phyloP scores from a whole-genome alignment of 192 early-diverging fungal genomes.

The Gamsiella multidivaricata region DNA sequence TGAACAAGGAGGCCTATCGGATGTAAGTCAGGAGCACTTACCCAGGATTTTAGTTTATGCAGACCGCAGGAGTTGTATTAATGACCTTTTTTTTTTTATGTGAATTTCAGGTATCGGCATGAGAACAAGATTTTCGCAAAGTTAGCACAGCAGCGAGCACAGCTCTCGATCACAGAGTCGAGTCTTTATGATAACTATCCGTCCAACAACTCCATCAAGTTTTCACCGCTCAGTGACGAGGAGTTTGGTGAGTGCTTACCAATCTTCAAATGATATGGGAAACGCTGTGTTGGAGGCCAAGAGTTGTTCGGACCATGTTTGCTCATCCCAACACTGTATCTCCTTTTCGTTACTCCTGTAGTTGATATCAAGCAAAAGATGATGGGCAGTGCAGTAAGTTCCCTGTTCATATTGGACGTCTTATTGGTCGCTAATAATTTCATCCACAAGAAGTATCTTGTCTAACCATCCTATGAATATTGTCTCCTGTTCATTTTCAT shows the following conservation, averaged over 20 bases:
- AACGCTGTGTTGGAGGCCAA: not conserved
- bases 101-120: conserved; percentile 60
- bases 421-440: too few species aligned
- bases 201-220: conserved; percentile 68
- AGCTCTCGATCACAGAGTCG: conserved; percentile 76
- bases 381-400: conserved; percentile 38
- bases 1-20: conserved; percentile 72
- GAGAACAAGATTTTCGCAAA: conserved; percentile 72
- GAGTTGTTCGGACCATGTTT: too few species aligned
- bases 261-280: not conserved
- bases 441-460: too few species aligned
- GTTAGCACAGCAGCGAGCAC: conserved; percentile 78
- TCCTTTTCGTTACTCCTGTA: not conserved
- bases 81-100: not conserved
- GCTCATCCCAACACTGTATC: not conserved
- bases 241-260: conserved; percentile 59
- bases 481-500: too few species aligned
- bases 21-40: conserved; percentile 59
- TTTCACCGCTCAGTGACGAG: conserved; percentile 64
- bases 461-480: too few species aligned
- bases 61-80: conserved; percentile 5
- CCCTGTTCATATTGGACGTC: too few species aligned
- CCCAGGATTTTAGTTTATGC: not conserved
- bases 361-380: conserved; percentile 43
- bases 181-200: conserved; percentile 67